phyloP scores from a whole-genome alignment of 108 stramenopile genomes.

The Nitzschia inconspicua region DNA sequence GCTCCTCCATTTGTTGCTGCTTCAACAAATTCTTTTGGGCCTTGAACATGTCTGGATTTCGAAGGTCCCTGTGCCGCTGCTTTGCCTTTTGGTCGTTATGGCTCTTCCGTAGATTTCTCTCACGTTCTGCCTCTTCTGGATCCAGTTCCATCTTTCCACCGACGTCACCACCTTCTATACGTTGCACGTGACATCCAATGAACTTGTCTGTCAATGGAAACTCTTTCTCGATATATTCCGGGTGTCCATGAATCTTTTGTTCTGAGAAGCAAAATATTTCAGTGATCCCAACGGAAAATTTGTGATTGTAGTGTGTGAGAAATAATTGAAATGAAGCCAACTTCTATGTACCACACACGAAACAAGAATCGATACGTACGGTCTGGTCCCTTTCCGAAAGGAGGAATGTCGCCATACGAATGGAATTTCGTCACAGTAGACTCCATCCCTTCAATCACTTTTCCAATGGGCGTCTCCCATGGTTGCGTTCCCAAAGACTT shows the following conservation, averaged over 20 bases:
- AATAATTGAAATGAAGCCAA: not conserved
- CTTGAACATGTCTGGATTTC: too few species aligned
- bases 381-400: not conserved
- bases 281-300: not conserved
- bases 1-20: too few species aligned
- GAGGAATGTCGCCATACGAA: conserved; percentile 75
- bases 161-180: too few species aligned
- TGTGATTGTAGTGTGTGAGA: not conserved
- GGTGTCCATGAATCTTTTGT: conserved; percentile 54
- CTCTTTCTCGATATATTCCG: conserved; percentile 56
- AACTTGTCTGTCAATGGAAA: conserved; percentile 67
- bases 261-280: conserved; percentile 66
- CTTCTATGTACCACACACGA: not conserved
- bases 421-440: conserved; percentile 59
- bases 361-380: not conserved
- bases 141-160: too few species aligned
- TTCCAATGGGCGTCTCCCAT: conserved; percentile 81
- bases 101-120: too few species aligned
- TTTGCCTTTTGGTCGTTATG: too few species aligned
- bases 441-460: conserved; percentile 60
- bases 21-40: too few species aligned
- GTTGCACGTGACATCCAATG: conserved; percentile 16
- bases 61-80: too few species aligned
- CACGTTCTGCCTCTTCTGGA: too few species aligned
- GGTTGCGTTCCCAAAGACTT: conserved; percentile 45